These are phyloP conservation scores for Globisporangium cystogenes DNA, from an alignment of 352 stramenopile species.

Conservation along the genomic window DNA sequence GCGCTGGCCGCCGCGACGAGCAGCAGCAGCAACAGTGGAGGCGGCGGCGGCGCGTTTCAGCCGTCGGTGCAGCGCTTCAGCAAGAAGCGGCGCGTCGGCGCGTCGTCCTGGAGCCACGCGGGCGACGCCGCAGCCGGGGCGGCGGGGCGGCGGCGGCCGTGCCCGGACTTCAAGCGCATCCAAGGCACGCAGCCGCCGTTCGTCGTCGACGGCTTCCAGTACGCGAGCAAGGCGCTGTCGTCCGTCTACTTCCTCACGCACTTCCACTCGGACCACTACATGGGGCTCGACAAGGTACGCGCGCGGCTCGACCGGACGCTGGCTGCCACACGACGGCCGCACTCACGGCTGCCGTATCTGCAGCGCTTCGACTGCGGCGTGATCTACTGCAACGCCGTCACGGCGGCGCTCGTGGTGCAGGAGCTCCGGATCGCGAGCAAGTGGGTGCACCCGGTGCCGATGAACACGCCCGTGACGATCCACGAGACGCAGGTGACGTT, in stretches of 20 bases:
- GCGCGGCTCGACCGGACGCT: conserved; percentile 3
- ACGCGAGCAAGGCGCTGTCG: conserved; percentile 63
- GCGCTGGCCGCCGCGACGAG: conserved; percentile 20
- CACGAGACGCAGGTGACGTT: conserved; percentile 91
- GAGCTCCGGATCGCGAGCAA: conserved; percentile 90
- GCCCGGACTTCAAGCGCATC: conserved; percentile 80
- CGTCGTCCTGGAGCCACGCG: conserved; percentile 7
- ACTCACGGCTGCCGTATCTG: background rate
- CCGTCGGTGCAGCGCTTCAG: conserved; percentile 19
- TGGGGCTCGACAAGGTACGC: conserved; percentile 75
- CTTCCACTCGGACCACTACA: conserved; percentile 97
- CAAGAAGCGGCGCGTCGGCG: conserved; percentile 15
- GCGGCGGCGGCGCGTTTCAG: conserved; percentile 3
- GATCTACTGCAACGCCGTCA: conserved; percentile 95
- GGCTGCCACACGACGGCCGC: background rate
- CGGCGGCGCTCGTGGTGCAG: conserved; percentile 88
- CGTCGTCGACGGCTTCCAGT: conserved; percentile 87
- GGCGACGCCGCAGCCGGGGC: background rate
- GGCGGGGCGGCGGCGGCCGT: conserved; percentile 16
- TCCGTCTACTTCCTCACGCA: conserved; percentile 96
- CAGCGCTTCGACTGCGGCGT: conserved; percentile 87
- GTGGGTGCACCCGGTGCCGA: conserved; percentile 88
- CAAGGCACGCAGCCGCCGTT: conserved; percentile 69
- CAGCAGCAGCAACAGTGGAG: background rate
- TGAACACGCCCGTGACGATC: conserved; percentile 85